Conservation (phyloP, 345 rosid genomes). For the Geranium brycei region DNA sequence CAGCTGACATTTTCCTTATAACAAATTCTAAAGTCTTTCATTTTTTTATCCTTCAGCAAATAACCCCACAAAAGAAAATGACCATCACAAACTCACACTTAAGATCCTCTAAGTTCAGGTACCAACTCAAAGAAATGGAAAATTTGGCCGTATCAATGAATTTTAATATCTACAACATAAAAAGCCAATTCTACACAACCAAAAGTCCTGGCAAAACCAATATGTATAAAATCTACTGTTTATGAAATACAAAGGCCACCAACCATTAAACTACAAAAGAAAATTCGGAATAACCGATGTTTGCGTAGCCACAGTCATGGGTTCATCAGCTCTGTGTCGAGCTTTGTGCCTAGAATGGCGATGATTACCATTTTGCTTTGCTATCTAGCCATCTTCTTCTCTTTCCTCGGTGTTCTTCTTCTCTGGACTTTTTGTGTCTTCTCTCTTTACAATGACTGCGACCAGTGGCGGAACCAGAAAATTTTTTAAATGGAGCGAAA, state of each 20-base stretch:
- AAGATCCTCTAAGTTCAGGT: too few relatives aligned
- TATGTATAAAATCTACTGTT: slow-evolving; percentile 14
- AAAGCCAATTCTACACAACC: not conserved
- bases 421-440: slow-evolving; percentile 23
- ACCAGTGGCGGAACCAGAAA: too few relatives aligned
- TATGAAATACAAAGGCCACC: slow-evolving; percentile 4
- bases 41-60: too few relatives aligned
- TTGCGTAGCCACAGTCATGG: slow-evolving; percentile 20
- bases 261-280: slow-evolving; percentile 36
- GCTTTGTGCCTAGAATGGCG: slow-evolving; percentile 41
- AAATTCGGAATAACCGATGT: slow-evolving; percentile 54
- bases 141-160: not conserved
- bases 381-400: slow-evolving; percentile 25
- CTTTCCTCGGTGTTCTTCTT: slow-evolving; percentile 25
- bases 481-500: too few relatives aligned
- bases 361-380: slow-evolving; percentile 36
- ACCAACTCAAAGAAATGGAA: too few relatives aligned
- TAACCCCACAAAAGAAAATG: too few relatives aligned
- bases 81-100: too few relatives aligned
- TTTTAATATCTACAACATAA: not conserved
- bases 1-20: too few relatives aligned
- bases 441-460: slow-evolving; percentile 40
- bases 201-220: not conserved
- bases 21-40: too few relatives aligned
- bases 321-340: slow-evolving; percentile 31